phyloP scores from a whole-genome alignment of 202 grass and related monocot genomes.

The Carex sylvatica region DNA sequence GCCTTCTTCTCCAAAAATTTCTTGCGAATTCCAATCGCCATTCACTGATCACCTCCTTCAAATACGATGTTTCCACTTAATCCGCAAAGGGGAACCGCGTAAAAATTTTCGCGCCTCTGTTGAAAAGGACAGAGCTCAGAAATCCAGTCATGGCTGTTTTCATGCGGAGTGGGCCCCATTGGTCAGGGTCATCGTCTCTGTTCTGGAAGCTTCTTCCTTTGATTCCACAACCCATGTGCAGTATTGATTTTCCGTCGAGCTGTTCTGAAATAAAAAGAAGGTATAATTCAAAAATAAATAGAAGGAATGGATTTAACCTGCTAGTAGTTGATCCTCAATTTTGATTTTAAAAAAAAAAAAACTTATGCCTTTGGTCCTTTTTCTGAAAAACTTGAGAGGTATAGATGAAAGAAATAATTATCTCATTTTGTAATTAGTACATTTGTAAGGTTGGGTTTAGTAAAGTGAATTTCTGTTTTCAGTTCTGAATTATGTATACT shows the following conservation, averaged over 20 bases:
- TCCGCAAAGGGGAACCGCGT: neutral
- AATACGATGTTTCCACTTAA: neutral
- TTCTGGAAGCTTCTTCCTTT: neutral
- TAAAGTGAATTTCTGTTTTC: neutral
- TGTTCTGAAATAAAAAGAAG: neutral
- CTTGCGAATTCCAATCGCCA: neutral
- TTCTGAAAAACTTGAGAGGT: neutral
- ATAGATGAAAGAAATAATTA: neutral
- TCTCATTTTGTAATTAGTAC: neutral
- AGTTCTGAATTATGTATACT: neutral
- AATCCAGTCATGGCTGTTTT: neutral
- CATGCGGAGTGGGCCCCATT: neutral
- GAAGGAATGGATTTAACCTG: no score
- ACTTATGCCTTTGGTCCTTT: neutral
- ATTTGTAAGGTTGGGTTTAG: neutral
- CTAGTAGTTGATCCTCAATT: neutral
- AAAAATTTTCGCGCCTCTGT: neutral
- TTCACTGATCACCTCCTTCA: neutral
- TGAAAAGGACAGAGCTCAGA: no score
- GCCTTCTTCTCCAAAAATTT: neutral
- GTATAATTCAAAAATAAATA: neutral
- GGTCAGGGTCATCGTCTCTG: neutral
- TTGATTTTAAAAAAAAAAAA: neutral
- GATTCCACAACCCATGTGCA: neutral
- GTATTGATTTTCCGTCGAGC: neutral